Evolutionary conservation across 768 basidiomycete genomes (phyloP).

Genomic region (Hygrophorus pudorinus): DNA sequence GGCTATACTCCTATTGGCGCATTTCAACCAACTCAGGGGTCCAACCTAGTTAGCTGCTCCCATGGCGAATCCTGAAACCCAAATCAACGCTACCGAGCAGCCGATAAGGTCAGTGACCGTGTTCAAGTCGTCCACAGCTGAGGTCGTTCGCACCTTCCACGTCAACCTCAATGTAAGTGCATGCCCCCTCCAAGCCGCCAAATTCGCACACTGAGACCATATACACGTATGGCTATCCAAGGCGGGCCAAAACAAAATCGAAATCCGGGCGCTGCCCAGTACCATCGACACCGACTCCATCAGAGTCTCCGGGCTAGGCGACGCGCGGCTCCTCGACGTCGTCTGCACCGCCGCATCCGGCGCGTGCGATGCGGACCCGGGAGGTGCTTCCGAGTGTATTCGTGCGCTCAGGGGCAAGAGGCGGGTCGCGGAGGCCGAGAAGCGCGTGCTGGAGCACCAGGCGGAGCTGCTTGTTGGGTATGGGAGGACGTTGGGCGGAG

Average conservation of each 20-base stretch:
- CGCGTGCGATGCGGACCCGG: constrained; percentile 10
- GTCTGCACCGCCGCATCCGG: constrained; percentile 30
- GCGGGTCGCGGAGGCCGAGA: constrained; percentile 28
- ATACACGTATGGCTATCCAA: too few species aligned
- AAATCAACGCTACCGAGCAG: constrained; percentile 27
- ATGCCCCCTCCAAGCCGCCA: too few species aligned
- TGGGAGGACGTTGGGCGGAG: constrained; percentile 31
- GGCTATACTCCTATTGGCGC: too few species aligned
- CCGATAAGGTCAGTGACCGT: constrained; percentile 47
- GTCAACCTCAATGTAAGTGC: constrained; percentile 37
- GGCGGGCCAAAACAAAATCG: constrained; percentile 44
- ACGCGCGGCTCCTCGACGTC: constrained; percentile 44
- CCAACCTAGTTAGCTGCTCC: too few species aligned
- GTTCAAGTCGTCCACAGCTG: constrained; percentile 46
- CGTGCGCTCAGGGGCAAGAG: constrained; percentile 28
- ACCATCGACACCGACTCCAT: constrained; percentile 42
- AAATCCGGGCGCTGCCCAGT: constrained; percentile 39
- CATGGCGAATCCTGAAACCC: neutral
- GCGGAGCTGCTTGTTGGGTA: constrained; percentile 33
- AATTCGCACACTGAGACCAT: too few species aligned
- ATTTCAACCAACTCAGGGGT: too few species aligned
- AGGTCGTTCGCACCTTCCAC: constrained; percentile 42
- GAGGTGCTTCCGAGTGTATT: constrained; percentile 22
- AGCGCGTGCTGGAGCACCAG: constrained; percentile 29
- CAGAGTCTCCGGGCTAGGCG: constrained; percentile 39